A percentile compares a stretch with the other conserved stretches of the same genome.
Evolutionary conservation across 805 yeast species (phyloP).

Genomic region (Saccharomycopsis malanga): DNA sequence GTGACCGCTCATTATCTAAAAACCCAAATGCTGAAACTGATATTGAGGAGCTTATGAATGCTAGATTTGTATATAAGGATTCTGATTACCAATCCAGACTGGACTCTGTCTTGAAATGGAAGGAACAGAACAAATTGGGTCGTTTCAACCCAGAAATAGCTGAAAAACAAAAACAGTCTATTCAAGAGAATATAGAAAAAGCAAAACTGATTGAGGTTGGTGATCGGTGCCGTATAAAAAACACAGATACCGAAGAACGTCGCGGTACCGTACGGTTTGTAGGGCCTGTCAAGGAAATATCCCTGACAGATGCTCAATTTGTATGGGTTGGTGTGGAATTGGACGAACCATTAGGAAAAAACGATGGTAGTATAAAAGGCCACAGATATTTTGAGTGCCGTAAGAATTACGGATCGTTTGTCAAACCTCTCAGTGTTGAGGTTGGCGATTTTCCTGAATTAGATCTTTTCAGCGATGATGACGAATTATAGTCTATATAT

Average conservation of each 20-base stretch:
- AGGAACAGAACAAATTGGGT: conserved; percentile 59
- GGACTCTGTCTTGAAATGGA: conserved; percentile 74
- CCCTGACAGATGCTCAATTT: conserved; percentile 29
- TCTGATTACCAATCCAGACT: conserved; percentile 52
- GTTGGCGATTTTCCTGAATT: conserved; percentile 59
- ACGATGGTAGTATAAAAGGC: conserved; percentile 63
- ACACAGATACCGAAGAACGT: conserved; percentile 34
- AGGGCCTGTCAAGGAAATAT: conserved; percentile 61
- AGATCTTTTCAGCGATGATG: conserved; percentile 39
- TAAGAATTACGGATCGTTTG: conserved; percentile 66
- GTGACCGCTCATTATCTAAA: conserved; percentile 10
- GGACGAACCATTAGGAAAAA: conserved; percentile 82
- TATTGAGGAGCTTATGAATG: conserved; percentile 20
- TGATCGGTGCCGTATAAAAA: conserved; percentile 42
- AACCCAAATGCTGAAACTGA: conserved; percentile 17
- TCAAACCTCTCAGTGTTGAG: conserved; percentile 60
- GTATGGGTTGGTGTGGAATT: conserved; percentile 82
- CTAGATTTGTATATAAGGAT: conserved; percentile 43
- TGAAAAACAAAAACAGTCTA: conserved; percentile 27
- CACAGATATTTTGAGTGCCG: conserved; percentile 48
- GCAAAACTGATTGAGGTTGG: conserved; percentile 38
- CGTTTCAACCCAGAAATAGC: conserved; percentile 54
- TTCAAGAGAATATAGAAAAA: conserved; percentile 27
- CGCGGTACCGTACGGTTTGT: conserved; percentile 65
- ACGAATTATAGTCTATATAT: too few species aligned